Base-by-base conservation (phyloP, 768 basidiomycete species). In the Psilocybe cyanescens region DNA sequence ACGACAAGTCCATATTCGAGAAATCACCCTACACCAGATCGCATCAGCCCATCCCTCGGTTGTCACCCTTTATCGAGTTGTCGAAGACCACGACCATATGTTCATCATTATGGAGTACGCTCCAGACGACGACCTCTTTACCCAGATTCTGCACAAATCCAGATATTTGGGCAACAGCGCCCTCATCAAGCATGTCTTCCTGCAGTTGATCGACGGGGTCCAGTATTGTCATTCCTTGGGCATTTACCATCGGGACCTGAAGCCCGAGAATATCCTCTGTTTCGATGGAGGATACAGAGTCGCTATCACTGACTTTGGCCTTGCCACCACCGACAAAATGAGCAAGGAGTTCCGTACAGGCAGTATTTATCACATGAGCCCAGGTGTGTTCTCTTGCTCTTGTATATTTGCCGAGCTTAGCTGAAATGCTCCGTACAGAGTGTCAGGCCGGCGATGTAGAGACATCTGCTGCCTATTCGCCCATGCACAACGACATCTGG, bases 321-420 rank as follows among this genome's bases (percentile, higher is more conserved):
- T 99, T 6, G 91, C 96, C 2, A 97, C 96, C 4, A 91, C 90
- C 19, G 94, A 97, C 65, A 86, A 84, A 70, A 79, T 85, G 58
- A 95, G 93, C 68, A 84, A 84, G 57, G 96, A 99, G 74, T 94
- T 95, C 75, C 87, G 93, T 55, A 97, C 95, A 37, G 96, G 96
- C n/a, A 95, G 93, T 68, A 87, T 95, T n/a, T 97, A 95, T 75
- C 97, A 97, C 76, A 96, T 99, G 91, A 95, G 94, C 70, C 96
- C 96, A 75, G 94, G 92, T 88, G 74, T 53, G 83, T 74, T 58
- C 50, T 49, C 30, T 5, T 57, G 19, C 11, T 19, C 4, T 33
- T 33, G 28, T 30, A 46, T 9, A 24, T 33, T 28, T 44, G 54
- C 35, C 45, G 45, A 35, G 44, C 51, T 58, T 37, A 28, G n/a